Base-by-base conservation (phyloP, 192 early-diverging fungal genomes). In the Linnemannia elongata region DNA sequence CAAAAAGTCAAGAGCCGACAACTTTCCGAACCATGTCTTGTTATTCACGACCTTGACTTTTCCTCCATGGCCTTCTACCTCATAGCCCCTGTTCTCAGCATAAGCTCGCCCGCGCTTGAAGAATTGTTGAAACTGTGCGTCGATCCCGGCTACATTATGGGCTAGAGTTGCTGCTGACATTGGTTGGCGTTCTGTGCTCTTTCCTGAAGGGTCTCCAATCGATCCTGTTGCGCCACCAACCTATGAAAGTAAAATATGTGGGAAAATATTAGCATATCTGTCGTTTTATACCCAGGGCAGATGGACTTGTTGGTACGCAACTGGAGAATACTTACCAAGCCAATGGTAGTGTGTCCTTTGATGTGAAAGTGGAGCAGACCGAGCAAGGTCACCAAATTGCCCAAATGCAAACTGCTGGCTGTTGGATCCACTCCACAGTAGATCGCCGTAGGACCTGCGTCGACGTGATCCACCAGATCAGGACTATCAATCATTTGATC, bases 381-480 rank as follows among this genome's bases (percentile, higher is more conserved):
- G 86, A 97, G 95, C 38, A 98, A 88, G 22, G 95, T 92, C 7
- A 97, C 90, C 77, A 99, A 91, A 82, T 98, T 99, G 30, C 98
- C 98, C 20, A 98, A 88, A 79, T 99, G 98, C 35, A 98, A 88
- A 79, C 94, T 95, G n/a, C 85, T 85, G 30, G 98, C 98, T 0
- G 97, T 99, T 17, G 98, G 98, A 82, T 99, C 98, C 38, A 99
- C 94, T 52, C 98, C 98, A 84, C 94, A 94, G 85, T 99, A 99
- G 39, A 98, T 89, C 4, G 92, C 82, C 9, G 93, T 91, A 9
- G 89, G 89, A 15, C 80, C 81, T 3, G 78, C 69, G 5, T 90
- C 79, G 39, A 90, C 89, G n/a, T 88, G 88, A 15, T 89, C 78
- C 38, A 86, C 76, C 1, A 93, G 44, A 71, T 90, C 91, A 12